Evolutionary conservation across 2,329 filamentous ascomycete genomes (phyloP), one percentile per base, ranked within the genome.

Genomic region (Beauveria medogensis): DNA sequence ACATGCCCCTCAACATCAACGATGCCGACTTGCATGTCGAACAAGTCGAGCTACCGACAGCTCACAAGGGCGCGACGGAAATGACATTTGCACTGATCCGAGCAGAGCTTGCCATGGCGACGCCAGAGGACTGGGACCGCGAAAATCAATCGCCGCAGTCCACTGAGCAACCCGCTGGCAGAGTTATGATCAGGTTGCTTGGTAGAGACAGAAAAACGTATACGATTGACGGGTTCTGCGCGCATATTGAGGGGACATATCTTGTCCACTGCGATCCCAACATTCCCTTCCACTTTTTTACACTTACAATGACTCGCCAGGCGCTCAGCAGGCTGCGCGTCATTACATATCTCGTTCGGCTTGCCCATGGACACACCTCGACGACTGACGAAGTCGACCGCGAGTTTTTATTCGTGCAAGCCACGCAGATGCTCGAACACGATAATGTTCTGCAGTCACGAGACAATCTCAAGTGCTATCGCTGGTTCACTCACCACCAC

Each of bases 1-100:
- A 77, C 63, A 71, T 83, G 37, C 84, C 83, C 2, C 76, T 85
- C 55, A 86, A 86, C 65, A 79, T 86, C 66, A 85, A 85, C 69
- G 84, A 87, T 66, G 78, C 80, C 12, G 83, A 86, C 65, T 72
- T 87, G 5, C 78, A 84, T 65, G 66, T 80, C 4, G 76, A 85
- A 56, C 81, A 82, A 64, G 85, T 82, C 67, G 81, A 82, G 50
- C 68, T 76, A 0, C 82, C 82, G 0, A 70, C 72, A 3, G 71
- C 78, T 2, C 80, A 82, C 60, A 68, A 67, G 5, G 81, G 80
- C 2, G 75, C 82, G 4, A 86, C 82, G 0, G 84, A 86, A 65
- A 84, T 85, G 79, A 72, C 85, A 7, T 87, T 86, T 66, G 75
- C 78, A 16, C 75, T 86, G 12, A 79, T 82, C 0, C 76, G 82